A percentile compares a stretch with the other conserved stretches of the same genome.
phyloP scores from a whole-genome alignment of 768 basidiomycete species.

The Russula ochroleuca region DNA sequence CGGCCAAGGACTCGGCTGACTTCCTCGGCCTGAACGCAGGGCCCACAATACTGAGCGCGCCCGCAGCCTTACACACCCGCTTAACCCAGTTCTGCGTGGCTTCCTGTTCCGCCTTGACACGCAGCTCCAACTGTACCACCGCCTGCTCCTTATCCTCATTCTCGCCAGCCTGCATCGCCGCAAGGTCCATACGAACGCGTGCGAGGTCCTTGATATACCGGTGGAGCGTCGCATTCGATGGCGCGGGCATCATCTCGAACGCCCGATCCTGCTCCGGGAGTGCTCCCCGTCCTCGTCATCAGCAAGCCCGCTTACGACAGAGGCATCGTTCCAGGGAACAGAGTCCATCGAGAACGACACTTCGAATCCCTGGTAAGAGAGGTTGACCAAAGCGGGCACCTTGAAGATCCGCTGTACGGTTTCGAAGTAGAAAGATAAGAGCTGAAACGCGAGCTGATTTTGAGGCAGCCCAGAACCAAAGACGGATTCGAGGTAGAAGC shows the following conservation, averaged over 20 bases:
- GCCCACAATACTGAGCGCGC: slow-evolving; percentile 19
- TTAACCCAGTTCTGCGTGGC: slow-evolving; percentile 9
- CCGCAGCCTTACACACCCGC: slow-evolving; percentile 10
- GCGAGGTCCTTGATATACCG: slow-evolving; percentile 21
- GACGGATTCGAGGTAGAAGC: not conserved
- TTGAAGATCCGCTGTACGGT: slow-evolving; percentile 15
- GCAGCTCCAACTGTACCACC: not conserved
- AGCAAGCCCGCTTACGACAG: not conserved
- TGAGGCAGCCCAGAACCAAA: not conserved
- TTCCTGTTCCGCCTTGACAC: slow-evolving; percentile 15
- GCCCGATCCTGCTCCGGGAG: too few species aligned
- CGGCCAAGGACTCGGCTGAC: too few species aligned
- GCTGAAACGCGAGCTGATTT: slow-evolving; percentile 9
- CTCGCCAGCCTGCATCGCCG: slow-evolving; percentile 4
- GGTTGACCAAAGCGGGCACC: slow-evolving; percentile 15
- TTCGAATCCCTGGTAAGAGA: slow-evolving; percentile 19
- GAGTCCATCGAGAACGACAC: slow-evolving; percentile 11
- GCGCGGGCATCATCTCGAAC: slow-evolving; percentile 14
- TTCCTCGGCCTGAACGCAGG: slow-evolving; percentile 20
- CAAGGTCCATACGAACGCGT: slow-evolving; percentile 10
- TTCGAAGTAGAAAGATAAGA: slow-evolving; percentile 20
- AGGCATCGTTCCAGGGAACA: slow-evolving; percentile 2
- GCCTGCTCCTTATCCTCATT: not conserved
- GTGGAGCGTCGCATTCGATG: slow-evolving; percentile 10
- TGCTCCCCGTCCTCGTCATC: not conserved